These are phyloP conservation scores for Salvia splendens DNA, from an alignment of 257 asterid genomes.

Conservation along the genomic window DNA sequence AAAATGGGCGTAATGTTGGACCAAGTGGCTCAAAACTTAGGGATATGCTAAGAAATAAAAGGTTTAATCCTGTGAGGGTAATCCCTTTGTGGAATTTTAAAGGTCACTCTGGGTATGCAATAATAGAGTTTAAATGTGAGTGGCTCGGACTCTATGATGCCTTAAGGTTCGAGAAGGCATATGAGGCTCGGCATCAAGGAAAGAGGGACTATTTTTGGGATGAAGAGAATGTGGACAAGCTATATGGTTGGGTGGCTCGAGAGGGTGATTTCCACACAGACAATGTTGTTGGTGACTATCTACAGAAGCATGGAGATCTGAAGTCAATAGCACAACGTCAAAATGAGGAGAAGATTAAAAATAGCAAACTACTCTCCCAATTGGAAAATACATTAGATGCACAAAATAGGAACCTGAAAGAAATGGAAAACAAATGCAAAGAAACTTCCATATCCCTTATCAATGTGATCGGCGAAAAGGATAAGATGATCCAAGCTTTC, in stretches of 20 bases:
- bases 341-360: slow-evolving; percentile 43
- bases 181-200: slow-evolving; percentile 46
- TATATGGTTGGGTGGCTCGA: slow-evolving; percentile 49
- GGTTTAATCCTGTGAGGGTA: slow-evolving; percentile 50
- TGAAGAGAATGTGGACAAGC: slow-evolving; percentile 25
- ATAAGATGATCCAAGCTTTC: slow-evolving; percentile 39
- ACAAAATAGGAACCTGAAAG: slow-evolving; percentile 32
- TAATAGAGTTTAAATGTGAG: slow-evolving; percentile 47
- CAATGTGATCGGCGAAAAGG: slow-evolving; percentile 42
- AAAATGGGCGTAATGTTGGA: slow-evolving; percentile 41
- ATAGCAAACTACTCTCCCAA: slow-evolving; percentile 34
- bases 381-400: slow-evolving; percentile 37
- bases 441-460: slow-evolving; percentile 37
- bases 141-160: slow-evolving; percentile 52
- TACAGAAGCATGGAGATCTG: slow-evolving; percentile 38
- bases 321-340: slow-evolving; percentile 39
- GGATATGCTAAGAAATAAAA: slow-evolving; percentile 36
- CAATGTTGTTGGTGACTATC: slow-evolving; percentile 37
- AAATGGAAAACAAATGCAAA: slow-evolving; percentile 50
- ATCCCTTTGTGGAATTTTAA: slow-evolving; percentile 42
- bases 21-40: slow-evolving; percentile 46
- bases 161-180: slow-evolving; percentile 50
- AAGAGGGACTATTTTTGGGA: slow-evolving; percentile 34
- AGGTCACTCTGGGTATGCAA: slow-evolving; percentile 55
- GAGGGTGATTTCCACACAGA: slow-evolving; percentile 32